phyloP scores from a whole-genome alignment of 495 filamentous ascomycete species.

The Tuber microsphaerosporum region DNA sequence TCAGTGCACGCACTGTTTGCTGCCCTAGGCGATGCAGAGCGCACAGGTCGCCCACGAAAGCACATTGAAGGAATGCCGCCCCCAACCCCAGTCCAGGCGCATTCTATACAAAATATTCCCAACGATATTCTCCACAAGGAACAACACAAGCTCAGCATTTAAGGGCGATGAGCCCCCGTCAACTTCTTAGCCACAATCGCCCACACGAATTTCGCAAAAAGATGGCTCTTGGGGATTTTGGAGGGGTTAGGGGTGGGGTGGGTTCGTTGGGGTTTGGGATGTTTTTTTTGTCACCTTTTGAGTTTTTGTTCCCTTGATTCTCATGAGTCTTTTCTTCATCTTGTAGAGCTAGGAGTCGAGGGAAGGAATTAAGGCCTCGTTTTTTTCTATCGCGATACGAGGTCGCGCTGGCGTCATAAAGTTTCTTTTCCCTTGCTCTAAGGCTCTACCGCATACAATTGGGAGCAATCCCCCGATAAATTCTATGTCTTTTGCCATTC shows the following conservation, averaged over 20 bases:
- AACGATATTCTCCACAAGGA: background rate
- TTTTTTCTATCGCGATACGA: background rate
- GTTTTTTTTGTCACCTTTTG: background rate
- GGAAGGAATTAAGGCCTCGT: background rate
- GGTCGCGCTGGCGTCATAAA: background rate
- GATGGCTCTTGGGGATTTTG: background rate
- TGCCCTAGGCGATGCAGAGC: background rate
- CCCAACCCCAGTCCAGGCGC: background rate
- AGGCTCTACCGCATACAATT: background rate
- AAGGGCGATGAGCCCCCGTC: background rate
- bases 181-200: background rate
- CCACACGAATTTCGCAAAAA: background rate
- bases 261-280: background rate
- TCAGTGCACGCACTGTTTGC: background rate
- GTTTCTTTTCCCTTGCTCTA: background rate
- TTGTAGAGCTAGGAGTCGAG: background rate
- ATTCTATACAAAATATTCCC: background rate
- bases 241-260: background rate
- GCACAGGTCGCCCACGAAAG: background rate
- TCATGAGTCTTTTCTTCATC: background rate
- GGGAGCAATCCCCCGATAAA: background rate
- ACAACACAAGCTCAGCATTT: background rate
- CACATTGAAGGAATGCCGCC: background rate
- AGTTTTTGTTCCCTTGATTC: background rate
- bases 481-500: background rate